Percentiles rank a stretch among this genome's conserved stretches.
Evolutionary conservation across 106 monocot species (phyloP).

Genomic region (Dioscorea alata): DNA sequence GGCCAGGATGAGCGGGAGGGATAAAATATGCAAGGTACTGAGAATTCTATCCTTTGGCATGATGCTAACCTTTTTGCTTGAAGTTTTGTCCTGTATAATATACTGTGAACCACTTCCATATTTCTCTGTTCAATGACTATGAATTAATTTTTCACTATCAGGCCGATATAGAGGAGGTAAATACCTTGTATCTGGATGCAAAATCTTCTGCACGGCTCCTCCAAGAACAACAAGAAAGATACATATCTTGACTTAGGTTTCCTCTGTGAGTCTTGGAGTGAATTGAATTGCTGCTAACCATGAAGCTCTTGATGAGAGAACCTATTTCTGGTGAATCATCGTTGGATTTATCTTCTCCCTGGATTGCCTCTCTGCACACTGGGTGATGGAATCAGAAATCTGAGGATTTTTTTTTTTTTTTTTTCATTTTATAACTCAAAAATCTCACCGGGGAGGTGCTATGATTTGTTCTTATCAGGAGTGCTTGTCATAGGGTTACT

Average conservation of each 20-base stretch:
- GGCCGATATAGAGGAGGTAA: slow-evolving; percentile 87
- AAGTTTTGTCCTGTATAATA: background rate
- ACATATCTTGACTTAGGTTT: slow-evolving; percentile 34
- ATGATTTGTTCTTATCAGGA: too few relatives aligned
- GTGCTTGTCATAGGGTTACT: too few relatives aligned
- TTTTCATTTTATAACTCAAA: too few relatives aligned
- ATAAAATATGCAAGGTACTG: slow-evolving; percentile 91
- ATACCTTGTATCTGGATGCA: slow-evolving; percentile 70
- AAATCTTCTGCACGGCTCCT: slow-evolving; percentile 82
- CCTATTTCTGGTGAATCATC: too few relatives aligned
- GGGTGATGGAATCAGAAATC: too few relatives aligned
- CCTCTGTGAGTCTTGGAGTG: background rate
- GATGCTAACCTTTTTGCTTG: background rate
- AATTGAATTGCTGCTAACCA: background rate
- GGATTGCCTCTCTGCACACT: too few relatives aligned
- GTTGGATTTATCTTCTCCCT: too few relatives aligned
- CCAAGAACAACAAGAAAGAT: slow-evolving; percentile 90
- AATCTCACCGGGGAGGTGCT: too few relatives aligned
- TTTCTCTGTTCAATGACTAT: background rate
- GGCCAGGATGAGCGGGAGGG: slow-evolving; percentile 76
- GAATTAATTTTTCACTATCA: slow-evolving; percentile 8
- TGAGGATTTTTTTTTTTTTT: too few relatives aligned
- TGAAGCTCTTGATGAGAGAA: background rate
- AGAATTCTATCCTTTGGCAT: background rate
- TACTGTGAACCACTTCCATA: background rate